phyloP scores from a whole-genome alignment of 1,139 yeast genomes.

The Pichia terricola region DNA sequence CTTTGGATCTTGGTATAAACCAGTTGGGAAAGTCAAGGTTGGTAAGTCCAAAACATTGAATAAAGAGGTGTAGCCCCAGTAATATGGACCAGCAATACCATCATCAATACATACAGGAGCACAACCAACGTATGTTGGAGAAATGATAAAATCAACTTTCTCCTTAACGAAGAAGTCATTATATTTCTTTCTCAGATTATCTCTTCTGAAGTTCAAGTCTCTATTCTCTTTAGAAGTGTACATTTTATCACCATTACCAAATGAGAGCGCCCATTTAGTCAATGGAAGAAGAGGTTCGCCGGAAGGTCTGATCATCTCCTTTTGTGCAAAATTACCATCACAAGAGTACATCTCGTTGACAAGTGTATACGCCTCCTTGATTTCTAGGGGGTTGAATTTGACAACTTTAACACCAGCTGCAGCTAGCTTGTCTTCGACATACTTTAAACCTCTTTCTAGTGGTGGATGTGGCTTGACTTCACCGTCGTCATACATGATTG shows the following conservation, averaged over 20 bases:
- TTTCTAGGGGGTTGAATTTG: slow-evolving; percentile 44
- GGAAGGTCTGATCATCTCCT: slow-evolving; percentile 40
- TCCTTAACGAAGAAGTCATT: slow-evolving; percentile 41
- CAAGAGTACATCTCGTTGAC: slow-evolving; percentile 42
- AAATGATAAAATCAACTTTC: slow-evolving; percentile 56
- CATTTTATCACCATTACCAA: slow-evolving; percentile 46
- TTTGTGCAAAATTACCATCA: slow-evolving; percentile 54
- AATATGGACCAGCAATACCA: slow-evolving; percentile 47
- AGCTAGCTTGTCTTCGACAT: slow-evolving; percentile 30
- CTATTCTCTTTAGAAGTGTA: slow-evolving; percentile 38
- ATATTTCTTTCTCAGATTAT: slow-evolving; percentile 45
- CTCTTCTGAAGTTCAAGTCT: slow-evolving; percentile 40
- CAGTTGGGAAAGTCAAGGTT: slow-evolving; percentile 51
- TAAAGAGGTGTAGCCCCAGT: slow-evolving; percentile 70
- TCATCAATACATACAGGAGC: slow-evolving; percentile 43
- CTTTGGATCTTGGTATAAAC: slow-evolving; percentile 43
- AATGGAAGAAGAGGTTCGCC: slow-evolving; percentile 59
- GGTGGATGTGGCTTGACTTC: slow-evolving; percentile 51
- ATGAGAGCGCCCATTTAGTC: slow-evolving; percentile 49
- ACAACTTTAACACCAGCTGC: slow-evolving; percentile 37
- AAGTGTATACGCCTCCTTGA: slow-evolving; percentile 41
- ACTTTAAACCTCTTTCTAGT: slow-evolving; percentile 36
- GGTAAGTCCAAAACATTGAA: slow-evolving; percentile 61
- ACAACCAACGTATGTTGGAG: slow-evolving; percentile 63
- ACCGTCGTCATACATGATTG: slow-evolving; percentile 37